A percentile compares a stretch with the other conserved stretches of the same genome.
These are phyloP conservation scores for Scenedesmus sp. DNA, from an alignment of 163 green algal genomes.

Conservation along the genomic window DNA sequence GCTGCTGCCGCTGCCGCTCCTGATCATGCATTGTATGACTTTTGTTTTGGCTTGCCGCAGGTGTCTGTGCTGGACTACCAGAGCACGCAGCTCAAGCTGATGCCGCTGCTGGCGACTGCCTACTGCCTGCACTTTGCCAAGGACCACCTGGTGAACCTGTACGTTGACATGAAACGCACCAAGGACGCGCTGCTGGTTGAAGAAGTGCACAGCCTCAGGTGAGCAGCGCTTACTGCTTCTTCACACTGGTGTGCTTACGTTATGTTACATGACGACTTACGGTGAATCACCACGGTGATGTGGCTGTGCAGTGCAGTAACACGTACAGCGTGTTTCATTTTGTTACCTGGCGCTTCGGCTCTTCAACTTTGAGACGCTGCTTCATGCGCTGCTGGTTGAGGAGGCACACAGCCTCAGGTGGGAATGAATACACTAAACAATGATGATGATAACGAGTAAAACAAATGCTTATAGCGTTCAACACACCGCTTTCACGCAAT, in stretches of 20 bases:
- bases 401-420: conserved; percentile 82
- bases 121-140: conserved; percentile 84
- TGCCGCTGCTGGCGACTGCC: conserved; percentile 84
- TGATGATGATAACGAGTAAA: no score
- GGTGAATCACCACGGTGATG: no score
- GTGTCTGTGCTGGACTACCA: conserved; percentile 91
- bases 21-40: not conserved
- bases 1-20: not conserved
- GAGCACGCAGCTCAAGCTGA: conserved; percentile 84
- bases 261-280: not conserved
- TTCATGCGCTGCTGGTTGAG: conserved; percentile 72
- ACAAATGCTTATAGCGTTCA: no score
- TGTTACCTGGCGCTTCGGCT: no score
- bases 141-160: conserved; percentile 64
- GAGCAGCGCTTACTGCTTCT: conserved; percentile 53
- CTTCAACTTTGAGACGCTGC: no score
- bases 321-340: no score
- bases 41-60: conserved; percentile 26
- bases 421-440: no score
- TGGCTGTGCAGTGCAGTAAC: no score
- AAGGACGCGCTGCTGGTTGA: conserved; percentile 82
- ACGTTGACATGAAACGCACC: conserved; percentile 86
- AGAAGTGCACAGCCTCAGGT: conserved; percentile 83
- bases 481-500: not conserved
- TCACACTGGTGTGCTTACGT: not conserved